These are phyloP conservation scores for Lactarius sanguifluus DNA, from an alignment of 768 basidiomycete species.

Conservation along the genomic window DNA sequence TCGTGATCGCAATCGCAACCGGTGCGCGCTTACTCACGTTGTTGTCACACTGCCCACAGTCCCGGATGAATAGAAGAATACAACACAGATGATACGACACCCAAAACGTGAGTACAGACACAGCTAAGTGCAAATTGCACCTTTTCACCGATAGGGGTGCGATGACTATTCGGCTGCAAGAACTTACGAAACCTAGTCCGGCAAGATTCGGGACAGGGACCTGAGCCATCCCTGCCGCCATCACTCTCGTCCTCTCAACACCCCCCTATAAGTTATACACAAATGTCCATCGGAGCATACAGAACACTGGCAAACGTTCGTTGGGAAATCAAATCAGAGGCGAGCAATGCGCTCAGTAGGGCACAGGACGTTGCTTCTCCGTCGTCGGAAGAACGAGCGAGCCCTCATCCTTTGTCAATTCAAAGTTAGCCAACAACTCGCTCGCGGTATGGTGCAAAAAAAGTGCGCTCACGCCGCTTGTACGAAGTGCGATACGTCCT, in stretches of 20 bases:
- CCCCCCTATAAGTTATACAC: slow-evolving; percentile 22
- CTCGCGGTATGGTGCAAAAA: background rate
- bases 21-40: background rate
- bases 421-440: slow-evolving; percentile 9
- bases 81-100: slow-evolving; percentile 8
- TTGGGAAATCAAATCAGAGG: slow-evolving; percentile 11
- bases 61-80: slow-evolving; percentile 25
- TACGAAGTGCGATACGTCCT: slow-evolving; percentile 21
- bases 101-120: slow-evolving; percentile 19
- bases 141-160: slow-evolving; percentile 10
- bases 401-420: slow-evolving; percentile 19
- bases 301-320: slow-evolving; percentile 4
- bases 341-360: slow-evolving; percentile 11
- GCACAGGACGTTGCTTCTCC: slow-evolving; percentile 12
- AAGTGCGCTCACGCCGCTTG: slow-evolving; percentile 17
- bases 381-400: slow-evolving; percentile 19
- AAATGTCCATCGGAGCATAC: slow-evolving; percentile 19
- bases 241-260: slow-evolving; percentile 6
- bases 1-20: slow-evolving; percentile 24
- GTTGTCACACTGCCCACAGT: background rate
- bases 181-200: slow-evolving; percentile 4
- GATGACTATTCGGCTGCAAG: slow-evolving; percentile 8
- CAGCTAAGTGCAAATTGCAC: slow-evolving; percentile 12
- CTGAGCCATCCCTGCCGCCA: background rate
- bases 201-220: background rate